A percentile compares a stretch with the other conserved stretches of the same genome.
Conservation (phyloP, 2,329 filamentous ascomycete species). For the Ascosphaera acerosa region DNA sequence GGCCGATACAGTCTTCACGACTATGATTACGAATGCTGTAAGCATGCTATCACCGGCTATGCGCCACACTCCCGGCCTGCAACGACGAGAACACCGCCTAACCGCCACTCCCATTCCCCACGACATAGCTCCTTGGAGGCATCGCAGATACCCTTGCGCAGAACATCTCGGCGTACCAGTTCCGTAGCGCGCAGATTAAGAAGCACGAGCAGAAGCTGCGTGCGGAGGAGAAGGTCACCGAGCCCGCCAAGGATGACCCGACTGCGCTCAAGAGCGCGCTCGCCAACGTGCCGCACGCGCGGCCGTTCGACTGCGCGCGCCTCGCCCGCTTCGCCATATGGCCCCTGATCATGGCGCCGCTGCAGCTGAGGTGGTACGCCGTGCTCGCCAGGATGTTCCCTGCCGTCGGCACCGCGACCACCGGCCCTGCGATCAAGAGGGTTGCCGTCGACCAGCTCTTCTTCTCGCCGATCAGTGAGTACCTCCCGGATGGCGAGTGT, state of each 20-base stretch:
- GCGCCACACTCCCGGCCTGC: background rate
- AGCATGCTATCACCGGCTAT: conserved; percentile 10
- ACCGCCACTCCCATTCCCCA: background rate
- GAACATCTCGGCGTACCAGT: conserved; percentile 50
- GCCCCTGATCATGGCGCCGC: conserved; percentile 81
- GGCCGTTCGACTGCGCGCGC: conserved; percentile 86
- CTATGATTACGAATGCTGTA: conserved; percentile 96
- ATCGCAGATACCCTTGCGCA: conserved; percentile 94
- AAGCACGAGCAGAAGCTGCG: conserved; percentile 34
- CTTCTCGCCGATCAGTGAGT: conserved; percentile 62
- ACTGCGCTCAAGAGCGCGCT: conserved; percentile 39
- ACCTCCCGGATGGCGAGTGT: background rate
- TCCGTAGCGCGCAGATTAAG: conserved; percentile 34
- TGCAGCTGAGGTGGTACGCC: conserved; percentile 90
- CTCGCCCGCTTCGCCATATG: conserved; percentile 92
- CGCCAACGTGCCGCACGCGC: conserved; percentile 36
- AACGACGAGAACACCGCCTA: background rate
- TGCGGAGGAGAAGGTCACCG: conserved; percentile 74
- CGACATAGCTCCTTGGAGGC: conserved; percentile 50
- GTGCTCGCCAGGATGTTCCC: conserved; percentile 66
- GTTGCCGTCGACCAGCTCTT: conserved; percentile 81
- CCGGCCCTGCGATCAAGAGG: conserved; percentile 60
- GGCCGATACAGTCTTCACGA: conserved; percentile 50
- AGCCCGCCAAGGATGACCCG: conserved; percentile 59
- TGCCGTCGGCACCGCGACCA: conserved; percentile 48